Evolutionary conservation across 1,139 yeast species (phyloP).

Genomic region (Hemisphaericaspora xylofermentans): DNA sequence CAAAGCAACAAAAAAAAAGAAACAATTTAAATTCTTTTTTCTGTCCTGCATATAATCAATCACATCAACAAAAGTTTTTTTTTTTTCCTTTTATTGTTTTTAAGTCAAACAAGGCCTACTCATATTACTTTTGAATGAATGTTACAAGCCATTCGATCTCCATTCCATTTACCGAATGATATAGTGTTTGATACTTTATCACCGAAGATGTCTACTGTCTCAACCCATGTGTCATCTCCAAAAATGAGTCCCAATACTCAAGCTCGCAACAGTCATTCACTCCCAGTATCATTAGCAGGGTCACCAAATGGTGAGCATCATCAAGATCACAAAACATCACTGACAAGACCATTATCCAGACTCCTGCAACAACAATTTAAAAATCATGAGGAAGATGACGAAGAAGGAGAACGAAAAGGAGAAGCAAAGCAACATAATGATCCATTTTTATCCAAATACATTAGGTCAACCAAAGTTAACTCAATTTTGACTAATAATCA

Average conservation of each 20-base stretch:
- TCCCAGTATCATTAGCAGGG: not conserved
- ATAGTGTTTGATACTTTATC: slow-evolving; percentile 7
- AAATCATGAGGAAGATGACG: too few species aligned
- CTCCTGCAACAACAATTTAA: slow-evolving; percentile 1
- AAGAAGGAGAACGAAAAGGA: not conserved
- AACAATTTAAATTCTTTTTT: too few species aligned
- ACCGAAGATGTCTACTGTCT: slow-evolving; percentile 12
- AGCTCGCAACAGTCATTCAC: not conserved
- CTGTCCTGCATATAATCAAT: not conserved
- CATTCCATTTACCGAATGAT: slow-evolving; percentile 10
- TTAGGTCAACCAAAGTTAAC: slow-evolving; percentile 21
- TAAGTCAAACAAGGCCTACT: too few species aligned
- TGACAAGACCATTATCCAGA: not conserved
- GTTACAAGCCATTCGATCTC: slow-evolving; percentile 6
- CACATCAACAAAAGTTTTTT: not conserved
- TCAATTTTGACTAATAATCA: slow-evolving; percentile 22
- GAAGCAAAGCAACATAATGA: slow-evolving; percentile 14
- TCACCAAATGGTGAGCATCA: slow-evolving; percentile 2
- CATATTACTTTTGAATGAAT: slow-evolving; percentile 5
- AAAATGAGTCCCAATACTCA: slow-evolving; percentile 7
- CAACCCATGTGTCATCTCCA: slow-evolving; percentile 13
- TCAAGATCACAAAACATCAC: not conserved
- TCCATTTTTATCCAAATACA: slow-evolving; percentile 30
- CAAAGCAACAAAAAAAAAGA: too few species aligned
- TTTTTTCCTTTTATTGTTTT: too few species aligned